Conservation (phyloP, 2,329 filamentous ascomycete species). For the Sordariomycetes sp. region DNA sequence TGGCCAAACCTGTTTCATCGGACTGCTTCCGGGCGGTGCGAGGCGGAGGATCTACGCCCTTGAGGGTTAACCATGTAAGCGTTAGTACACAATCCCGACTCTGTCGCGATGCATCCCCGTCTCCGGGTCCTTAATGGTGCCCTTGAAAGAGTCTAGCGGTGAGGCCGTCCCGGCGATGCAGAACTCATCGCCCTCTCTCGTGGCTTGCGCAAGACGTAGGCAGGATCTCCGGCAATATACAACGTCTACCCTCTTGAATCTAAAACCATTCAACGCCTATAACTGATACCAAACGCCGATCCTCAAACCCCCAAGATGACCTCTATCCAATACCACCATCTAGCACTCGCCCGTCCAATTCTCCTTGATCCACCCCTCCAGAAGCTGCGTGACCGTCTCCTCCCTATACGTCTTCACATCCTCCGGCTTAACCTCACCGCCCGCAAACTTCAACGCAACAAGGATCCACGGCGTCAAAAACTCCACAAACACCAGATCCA, state of each 20-base stretch:
- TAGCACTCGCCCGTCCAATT: constrained; percentile 42
- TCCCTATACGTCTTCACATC: constrained; percentile 39
- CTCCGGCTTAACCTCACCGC: constrained; percentile 31
- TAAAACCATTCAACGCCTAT: background rate
- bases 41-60: background rate
- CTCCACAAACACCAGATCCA: constrained; percentile 85
- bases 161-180: no score
- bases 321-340: background rate
- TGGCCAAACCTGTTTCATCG: background rate
- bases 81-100: no score
- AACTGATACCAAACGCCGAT: background rate
- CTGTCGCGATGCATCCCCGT: no score
- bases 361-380: constrained; percentile 42
- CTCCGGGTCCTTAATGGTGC: no score
- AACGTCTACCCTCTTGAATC: no score
- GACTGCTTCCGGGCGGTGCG: background rate
- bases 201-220: no score
- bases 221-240: no score
- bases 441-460: constrained; percentile 52
- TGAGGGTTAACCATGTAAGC: background rate
- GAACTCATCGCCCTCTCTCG: no score
- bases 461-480: constrained; percentile 79
- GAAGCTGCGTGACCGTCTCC: constrained; percentile 38
- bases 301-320: background rate
- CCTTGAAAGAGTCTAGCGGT: no score